Percentiles rank a stretch among this genome's conserved stretches.
Evolutionary conservation across 192 early-diverging fungal genomes (phyloP).

Genomic region (Haplosporangium gracile): DNA sequence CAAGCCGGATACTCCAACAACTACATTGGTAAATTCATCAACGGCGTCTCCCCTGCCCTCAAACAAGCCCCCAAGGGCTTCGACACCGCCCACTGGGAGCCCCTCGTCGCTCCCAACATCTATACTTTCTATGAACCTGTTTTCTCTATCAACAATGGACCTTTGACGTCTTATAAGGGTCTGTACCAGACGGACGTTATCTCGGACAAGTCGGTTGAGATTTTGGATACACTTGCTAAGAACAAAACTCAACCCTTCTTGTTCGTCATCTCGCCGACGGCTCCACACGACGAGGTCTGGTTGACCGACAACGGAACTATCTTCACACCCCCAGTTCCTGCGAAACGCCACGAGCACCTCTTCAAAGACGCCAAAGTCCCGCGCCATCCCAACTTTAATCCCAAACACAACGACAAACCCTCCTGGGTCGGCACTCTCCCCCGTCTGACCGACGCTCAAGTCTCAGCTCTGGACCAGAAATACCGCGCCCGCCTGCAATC

Average conservation of each 20-base stretch:
- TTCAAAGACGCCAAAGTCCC: slow-evolving; percentile 70
- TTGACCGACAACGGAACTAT: slow-evolving; percentile 26
- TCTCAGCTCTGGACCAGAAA: slow-evolving; percentile 60
- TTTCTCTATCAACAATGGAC: slow-evolving; percentile 70
- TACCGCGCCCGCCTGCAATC: slow-evolving; percentile 69
- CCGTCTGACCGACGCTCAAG: slow-evolving; percentile 46
- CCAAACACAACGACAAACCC: slow-evolving; percentile 63
- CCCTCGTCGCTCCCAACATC: slow-evolving; percentile 68
- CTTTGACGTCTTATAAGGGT: slow-evolving; percentile 61
- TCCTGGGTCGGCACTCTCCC: slow-evolving; percentile 65
- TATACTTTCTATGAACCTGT: slow-evolving; percentile 69
- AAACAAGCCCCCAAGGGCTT: slow-evolving; percentile 60
- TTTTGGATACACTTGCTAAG: slow-evolving; percentile 57
- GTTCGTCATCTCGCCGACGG: slow-evolving; percentile 69
- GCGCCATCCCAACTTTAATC: slow-evolving; percentile 70
- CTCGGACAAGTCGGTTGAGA: slow-evolving; percentile 61
- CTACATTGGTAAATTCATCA: slow-evolving; percentile 80
- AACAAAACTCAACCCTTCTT: slow-evolving; percentile 60
- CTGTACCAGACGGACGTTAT: slow-evolving; percentile 70
- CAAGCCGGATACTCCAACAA: slow-evolving; percentile 70
- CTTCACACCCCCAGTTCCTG: slow-evolving; percentile 68
- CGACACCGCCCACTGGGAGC: slow-evolving; percentile 53
- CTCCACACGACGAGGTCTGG: slow-evolving; percentile 70
- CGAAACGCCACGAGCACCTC: slow-evolving; percentile 67
- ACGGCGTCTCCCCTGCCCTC: slow-evolving; percentile 56